phyloP scores from a whole-genome alignment of 169 alveolate genomes.

The Besnoitia besnoiti region DNA sequence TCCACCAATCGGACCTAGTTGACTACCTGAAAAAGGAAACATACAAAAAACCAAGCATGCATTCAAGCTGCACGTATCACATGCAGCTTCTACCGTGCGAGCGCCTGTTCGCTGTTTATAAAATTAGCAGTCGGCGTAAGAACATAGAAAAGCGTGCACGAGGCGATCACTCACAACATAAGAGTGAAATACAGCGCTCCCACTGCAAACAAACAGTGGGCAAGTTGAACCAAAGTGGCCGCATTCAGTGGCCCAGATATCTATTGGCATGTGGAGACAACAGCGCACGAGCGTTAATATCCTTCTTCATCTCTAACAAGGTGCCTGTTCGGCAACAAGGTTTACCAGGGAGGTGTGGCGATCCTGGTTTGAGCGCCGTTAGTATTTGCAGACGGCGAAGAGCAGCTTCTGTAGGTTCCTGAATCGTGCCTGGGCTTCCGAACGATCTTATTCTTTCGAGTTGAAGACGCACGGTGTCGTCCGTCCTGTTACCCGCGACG shows the following conservation, averaged over 20 bases:
- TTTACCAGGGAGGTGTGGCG: constrained; percentile 9
- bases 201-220: background rate
- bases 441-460: background rate
- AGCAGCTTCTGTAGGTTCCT: background rate
- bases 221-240: too few relatives aligned
- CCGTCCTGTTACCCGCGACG: background rate
- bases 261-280: too few relatives aligned
- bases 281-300: too few relatives aligned
- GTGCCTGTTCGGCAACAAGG: background rate
- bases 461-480: background rate
- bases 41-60: too few relatives aligned
- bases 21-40: constrained; percentile 1
- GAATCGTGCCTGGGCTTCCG: background rate
- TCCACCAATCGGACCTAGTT: constrained; percentile 36
- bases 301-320: background rate
- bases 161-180: too few relatives aligned
- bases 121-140: too few relatives aligned
- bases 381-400: constrained; percentile 3
- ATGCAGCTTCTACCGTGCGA: too few relatives aligned
- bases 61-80: too few relatives aligned
- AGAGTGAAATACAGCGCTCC: too few relatives aligned
- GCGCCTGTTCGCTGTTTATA: too few relatives aligned
- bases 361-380: constrained; percentile 37
- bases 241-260: too few relatives aligned
- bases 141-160: too few relatives aligned